Conservation (phyloP, 768 basidiomycete species). For the Lentinus brumalis region DNA sequence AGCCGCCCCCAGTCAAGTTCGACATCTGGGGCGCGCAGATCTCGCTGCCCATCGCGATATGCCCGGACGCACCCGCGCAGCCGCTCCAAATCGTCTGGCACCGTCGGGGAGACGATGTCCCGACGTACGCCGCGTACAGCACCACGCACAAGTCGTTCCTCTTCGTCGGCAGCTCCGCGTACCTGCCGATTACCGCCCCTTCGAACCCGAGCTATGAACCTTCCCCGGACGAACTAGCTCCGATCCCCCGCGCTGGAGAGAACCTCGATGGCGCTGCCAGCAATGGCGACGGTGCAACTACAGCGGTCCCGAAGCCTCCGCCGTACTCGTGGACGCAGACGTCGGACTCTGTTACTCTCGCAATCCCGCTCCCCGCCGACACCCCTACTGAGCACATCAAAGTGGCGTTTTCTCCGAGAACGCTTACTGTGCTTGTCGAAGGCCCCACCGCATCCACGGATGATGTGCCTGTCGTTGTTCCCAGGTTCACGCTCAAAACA, state of each 20-base stretch:
- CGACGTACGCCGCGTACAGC: conserved; percentile 56
- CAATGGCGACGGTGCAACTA: conserved; percentile 19
- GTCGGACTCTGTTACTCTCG: conserved; percentile 78
- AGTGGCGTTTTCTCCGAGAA: conserved; percentile 63
- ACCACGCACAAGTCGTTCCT: conserved; percentile 48
- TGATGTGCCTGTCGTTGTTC: conserved; percentile 39
- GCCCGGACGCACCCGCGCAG: conserved; percentile 32
- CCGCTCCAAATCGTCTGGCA: conserved; percentile 67
- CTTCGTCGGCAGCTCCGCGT: conserved; percentile 59
- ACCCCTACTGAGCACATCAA: conserved; percentile 66
- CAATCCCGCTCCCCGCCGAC: conserved; percentile 77
- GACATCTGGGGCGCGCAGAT: conserved; percentile 68
- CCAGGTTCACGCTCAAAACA: conserved; percentile 59
- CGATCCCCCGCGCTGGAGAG: conserved; percentile 67
- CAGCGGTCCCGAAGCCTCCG: conserved; percentile 53
- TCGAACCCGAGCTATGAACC: conserved; percentile 51
- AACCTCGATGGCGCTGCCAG: conserved; percentile 44
- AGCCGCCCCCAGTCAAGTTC: conserved; percentile 45
- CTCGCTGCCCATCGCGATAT: conserved; percentile 40
- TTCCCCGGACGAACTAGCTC: conserved; percentile 62
- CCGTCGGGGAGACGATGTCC: conserved; percentile 70
- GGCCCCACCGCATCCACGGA: conserved; percentile 30
- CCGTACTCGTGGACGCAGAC: conserved; percentile 96
- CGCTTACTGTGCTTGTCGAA: conserved; percentile 65
- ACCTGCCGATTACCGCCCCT: conserved; percentile 43